Percentiles rank a stretch among this genome's conserved stretches.
phyloP scores from a whole-genome alignment of 306 rosid genomes.

The Vigna reflexopilosa region DNA sequence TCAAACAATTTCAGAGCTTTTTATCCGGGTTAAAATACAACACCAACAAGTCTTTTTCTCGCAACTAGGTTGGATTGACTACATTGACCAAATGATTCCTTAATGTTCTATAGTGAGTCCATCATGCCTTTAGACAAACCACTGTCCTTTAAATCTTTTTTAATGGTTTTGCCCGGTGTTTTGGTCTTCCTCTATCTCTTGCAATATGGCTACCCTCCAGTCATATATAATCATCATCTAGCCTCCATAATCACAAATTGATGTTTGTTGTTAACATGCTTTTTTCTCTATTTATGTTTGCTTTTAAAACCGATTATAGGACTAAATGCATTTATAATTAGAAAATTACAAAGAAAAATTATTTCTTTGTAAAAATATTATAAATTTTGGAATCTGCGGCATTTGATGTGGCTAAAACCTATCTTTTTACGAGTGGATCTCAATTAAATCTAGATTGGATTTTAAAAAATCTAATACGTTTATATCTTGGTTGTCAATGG shows the following conservation, averaged over 20 bases:
- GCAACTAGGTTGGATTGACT: neutral
- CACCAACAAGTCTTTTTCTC: neutral
- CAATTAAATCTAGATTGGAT: too few species aligned
- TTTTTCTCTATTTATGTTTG: slow-evolving; percentile 22
- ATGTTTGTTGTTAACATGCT: slow-evolving; percentile 7
- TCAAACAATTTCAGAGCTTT: neutral
- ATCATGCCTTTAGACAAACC: neutral
- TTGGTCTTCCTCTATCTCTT: neutral
- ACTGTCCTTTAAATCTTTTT: neutral
- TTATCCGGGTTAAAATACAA: neutral
- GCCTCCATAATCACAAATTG: neutral
- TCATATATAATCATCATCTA: slow-evolving; percentile 16
- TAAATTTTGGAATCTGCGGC: slow-evolving; percentile 9
- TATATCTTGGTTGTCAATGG: neutral
- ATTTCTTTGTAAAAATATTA: neutral
- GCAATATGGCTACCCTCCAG: neutral
- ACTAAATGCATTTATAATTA: slow-evolving; percentile 7
- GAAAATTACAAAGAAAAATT: slow-evolving; percentile 11
- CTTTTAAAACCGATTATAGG: slow-evolving; percentile 11
- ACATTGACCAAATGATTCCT: neutral
- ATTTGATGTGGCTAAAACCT: neutral
- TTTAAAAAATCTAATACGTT: too few species aligned
- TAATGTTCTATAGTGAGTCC: neutral
- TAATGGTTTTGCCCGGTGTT: neutral
- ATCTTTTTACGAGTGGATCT: too few species aligned